Evolutionary conservation across 257 asterid genomes (phyloP), one percentile per base, ranked within the genome.

Genomic region (Ophiorrhiza pumila): DNA sequence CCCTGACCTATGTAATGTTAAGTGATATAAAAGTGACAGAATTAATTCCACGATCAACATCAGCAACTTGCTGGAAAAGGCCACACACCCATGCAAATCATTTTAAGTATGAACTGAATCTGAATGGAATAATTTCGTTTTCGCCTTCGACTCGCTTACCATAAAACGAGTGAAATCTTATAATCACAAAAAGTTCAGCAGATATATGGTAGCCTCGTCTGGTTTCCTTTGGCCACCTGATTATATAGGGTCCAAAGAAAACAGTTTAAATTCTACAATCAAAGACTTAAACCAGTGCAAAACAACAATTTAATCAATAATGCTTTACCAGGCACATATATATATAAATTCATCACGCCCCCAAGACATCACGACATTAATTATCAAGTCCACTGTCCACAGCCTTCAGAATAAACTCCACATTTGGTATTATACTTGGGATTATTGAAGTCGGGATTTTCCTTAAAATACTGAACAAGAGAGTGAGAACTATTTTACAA

Each of bases 261-360:
- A 37, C 0, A 0, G 5, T 23, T n/a, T n/a, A n/a, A n/a, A n/a
- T n/a, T n/a, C n/a, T n/a, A n/a, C n/a, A n/a, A n/a, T n/a, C n/a
- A n/a, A n/a, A n/a, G n/a, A n/a, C n/a, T n/a, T n/a, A n/a, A n/a
- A n/a, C n/a, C n/a, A n/a, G n/a, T 49, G 25, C 25, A 50, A 3
- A 50, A 18, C 5, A 50, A 20, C 15, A 10, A 45, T 45, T 45
- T 45, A 1, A n/a, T n/a, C n/a, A n/a, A n/a, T n/a, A n/a, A n/a
- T n/a, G n/a, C n/a, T n/a, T n/a, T n/a, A n/a, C 98, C 96, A 90
- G 22, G 73, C 87, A 89, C 97, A 92, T 92, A 70, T 90, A n/a
- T n/a, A n/a, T n/a, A n/a, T n/a, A n/a, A n/a, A 92, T 61, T 90
- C 98, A 56, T 90, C 98, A 3, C 87, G 98, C 13, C 98, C 98